These are phyloP conservation scores for Triglochin maritima DNA, from an alignment of 106 monocot species.

Conservation along the genomic window DNA sequence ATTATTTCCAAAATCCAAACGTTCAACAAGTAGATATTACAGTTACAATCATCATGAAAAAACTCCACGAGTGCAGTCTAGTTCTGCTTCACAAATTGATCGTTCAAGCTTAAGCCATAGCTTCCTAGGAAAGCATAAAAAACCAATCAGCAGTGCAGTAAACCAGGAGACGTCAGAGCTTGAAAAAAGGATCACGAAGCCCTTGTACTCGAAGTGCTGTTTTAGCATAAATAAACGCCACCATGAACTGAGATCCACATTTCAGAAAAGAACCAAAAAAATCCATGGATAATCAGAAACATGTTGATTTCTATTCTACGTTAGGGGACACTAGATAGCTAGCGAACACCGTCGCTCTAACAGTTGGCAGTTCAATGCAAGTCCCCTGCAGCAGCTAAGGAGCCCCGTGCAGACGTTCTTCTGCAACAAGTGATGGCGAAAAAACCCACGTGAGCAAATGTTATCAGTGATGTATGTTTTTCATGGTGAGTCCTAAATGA, in stretches of 20 bases:
- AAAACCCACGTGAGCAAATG: not conserved
- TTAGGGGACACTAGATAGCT: not conserved
- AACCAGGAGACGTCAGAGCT: too few relatives aligned
- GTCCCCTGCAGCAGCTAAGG: not conserved
- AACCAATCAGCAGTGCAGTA: too few relatives aligned
- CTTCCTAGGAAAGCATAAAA: too few relatives aligned
- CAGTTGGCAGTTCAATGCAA: not conserved
- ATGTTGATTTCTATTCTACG: not conserved
- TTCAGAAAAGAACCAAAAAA: not conserved
- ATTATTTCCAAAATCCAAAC: too few relatives aligned
- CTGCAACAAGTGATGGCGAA: constrained; percentile 2
- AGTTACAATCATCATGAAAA: too few relatives aligned
- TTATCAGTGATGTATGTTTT: not conserved
- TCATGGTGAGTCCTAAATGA: too few relatives aligned
- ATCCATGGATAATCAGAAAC: not conserved
- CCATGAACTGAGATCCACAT: not conserved
- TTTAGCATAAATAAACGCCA: not conserved
- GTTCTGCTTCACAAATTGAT: too few relatives aligned
- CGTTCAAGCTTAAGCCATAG: too few relatives aligned
- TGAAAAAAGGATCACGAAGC: too few relatives aligned
- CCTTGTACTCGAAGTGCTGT: constrained; percentile 3
- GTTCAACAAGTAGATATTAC: too few relatives aligned
- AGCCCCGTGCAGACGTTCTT: constrained; percentile 6
- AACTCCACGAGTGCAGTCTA: too few relatives aligned
- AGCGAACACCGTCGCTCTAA: not conserved